Conservation (phyloP, 768 basidiomycete species). For the Serendipita sp. region DNA sequence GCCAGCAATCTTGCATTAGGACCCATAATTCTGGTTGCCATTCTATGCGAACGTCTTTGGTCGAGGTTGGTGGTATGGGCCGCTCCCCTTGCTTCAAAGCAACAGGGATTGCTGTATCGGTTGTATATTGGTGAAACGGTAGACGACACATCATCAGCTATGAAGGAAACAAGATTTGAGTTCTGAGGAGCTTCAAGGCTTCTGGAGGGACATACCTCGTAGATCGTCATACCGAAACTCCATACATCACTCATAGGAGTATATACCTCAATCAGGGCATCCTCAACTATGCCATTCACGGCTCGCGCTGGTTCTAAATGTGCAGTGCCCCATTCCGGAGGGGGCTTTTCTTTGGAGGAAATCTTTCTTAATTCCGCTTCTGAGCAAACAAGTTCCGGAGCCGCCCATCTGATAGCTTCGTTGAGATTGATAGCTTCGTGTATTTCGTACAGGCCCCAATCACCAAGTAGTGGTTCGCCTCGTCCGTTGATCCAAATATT, state of each 20-base stretch:
- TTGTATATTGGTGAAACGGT: not conserved
- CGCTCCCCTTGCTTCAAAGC: not conserved
- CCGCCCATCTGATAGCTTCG: not conserved
- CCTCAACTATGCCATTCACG: not conserved
- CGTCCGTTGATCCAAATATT: not conserved
- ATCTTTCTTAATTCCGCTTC: not conserved
- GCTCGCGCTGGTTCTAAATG: not conserved
- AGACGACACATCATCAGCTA: not conserved
- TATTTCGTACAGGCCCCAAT: not conserved
- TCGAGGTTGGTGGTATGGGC: not conserved
- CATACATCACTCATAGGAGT: conserved; percentile 4
- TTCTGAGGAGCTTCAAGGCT: not conserved
- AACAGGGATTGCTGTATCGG: not conserved
- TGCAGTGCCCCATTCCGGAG: not conserved
- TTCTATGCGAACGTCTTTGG: not conserved
- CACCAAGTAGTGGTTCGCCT: not conserved
- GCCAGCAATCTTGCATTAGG: conserved; percentile 1
- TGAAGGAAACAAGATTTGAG: not conserved
- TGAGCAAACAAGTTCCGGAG: not conserved
- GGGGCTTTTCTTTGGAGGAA: not conserved
- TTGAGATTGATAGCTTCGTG: not conserved
- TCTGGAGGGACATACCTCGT: not conserved
- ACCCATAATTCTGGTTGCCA: conserved; percentile 2
- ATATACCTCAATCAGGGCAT: not conserved
- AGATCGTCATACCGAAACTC: conserved; percentile 5